Conservation (phyloP, 2,329 filamentous ascomycete species). For the Xylaria sp. region DNA sequence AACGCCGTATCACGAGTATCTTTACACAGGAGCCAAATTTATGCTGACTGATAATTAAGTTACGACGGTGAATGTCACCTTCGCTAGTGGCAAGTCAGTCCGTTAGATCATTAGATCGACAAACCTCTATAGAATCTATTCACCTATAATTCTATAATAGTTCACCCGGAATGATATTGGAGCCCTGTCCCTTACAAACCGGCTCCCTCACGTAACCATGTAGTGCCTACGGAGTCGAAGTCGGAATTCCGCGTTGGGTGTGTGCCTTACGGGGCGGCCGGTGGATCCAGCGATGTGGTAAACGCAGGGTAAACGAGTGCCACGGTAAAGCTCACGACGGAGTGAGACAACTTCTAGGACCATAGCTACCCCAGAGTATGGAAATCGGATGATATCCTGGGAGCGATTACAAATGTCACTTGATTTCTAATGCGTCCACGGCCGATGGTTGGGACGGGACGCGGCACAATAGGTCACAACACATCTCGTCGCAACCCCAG, state of each 20-base stretch:
- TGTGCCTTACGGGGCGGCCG: neutral
- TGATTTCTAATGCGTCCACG: slow-evolving; percentile 43
- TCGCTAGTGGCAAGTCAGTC: neutral
- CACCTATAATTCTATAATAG: neutral
- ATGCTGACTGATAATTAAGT: slow-evolving; percentile 12
- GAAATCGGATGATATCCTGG: slow-evolving; percentile 27
- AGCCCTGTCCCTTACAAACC: neutral
- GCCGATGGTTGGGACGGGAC: slow-evolving; percentile 17
- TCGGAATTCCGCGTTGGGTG: slow-evolving; percentile 1
- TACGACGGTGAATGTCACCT: neutral
- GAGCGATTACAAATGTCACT: slow-evolving; percentile 36
- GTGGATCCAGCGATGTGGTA: neutral
- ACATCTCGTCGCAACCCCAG: slow-evolving; percentile 41
- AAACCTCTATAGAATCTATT: neutral
- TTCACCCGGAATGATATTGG: neutral
- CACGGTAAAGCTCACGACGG: neutral
- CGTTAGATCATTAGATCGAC: neutral
- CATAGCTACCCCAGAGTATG: neutral
- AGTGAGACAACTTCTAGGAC: neutral
- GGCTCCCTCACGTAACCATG: slow-evolving; percentile 3
- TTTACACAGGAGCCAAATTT: neutral
- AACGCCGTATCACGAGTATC: neutral
- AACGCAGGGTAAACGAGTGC: neutral
- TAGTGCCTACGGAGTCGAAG: neutral
- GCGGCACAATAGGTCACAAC: slow-evolving; percentile 28